Evolutionary conservation across 2,329 filamentous ascomycete genomes (phyloP), one percentile per base, ranked within the genome.

Genomic region (Ophiostoma novo-ulmi): DNA sequence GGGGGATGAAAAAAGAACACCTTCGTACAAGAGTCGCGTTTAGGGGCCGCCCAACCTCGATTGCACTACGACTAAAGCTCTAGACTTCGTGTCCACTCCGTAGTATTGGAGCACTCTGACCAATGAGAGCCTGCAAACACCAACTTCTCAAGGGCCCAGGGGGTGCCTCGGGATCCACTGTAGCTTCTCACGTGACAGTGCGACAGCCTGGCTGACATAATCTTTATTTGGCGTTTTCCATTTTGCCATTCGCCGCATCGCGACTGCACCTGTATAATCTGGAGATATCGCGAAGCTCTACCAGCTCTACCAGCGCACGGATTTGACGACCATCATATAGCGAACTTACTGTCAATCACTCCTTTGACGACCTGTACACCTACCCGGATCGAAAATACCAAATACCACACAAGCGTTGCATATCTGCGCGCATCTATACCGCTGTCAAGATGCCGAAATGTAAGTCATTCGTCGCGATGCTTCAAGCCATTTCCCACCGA

Each of bases 31-130:
- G 13, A 69, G 70, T 70, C 70, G 70, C 70, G 70, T 66, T 58
- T 63, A 44, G 31, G 66, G 63, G 41, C 69, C 69, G 48, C 52
- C 26, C 44, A 48, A 10, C 44, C 61, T 69, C 61, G 61, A 64
- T 38, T 6, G 61, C 61, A 64, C 69, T 65, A 38, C 44, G 35
- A 17, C 65, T 31, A 8, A 68, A 68, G 67, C 67, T 67, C 41
- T 52, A 69, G 48, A 65, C 65, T 41, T 55, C 71, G 71, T 72
- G 71, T 72, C 71, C 71, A 72, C 70, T 67, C 38, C 31, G 26
- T 22, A 38, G 44, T 48, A 48, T 48, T 48, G 17, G 44, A 20
- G 48, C 35, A 31, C 17, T 7, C 31, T n/a, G 20, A 41, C 70
- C 70, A 72, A 71, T 72, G 48, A 64, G 52, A 55, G 48, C 22